Conservation (phyloP, 2,329 filamentous ascomycete species). For the Alternaria arbusti region DNA sequence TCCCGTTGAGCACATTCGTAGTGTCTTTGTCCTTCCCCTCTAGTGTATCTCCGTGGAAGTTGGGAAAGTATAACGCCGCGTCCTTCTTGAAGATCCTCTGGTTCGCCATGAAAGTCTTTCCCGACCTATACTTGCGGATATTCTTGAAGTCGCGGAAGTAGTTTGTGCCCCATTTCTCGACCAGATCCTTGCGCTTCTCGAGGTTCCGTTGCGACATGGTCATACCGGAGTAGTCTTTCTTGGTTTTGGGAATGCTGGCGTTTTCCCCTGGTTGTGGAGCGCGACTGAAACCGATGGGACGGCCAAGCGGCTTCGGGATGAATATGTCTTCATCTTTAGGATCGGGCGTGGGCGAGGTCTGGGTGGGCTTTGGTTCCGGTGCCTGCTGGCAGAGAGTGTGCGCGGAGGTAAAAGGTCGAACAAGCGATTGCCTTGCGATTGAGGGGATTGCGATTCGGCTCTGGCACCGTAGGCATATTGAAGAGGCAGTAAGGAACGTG, state of each 20-base stretch:
- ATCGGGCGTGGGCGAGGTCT: constrained; percentile 11
- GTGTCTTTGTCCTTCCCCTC: constrained; percentile 65
- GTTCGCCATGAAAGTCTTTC: constrained; percentile 90
- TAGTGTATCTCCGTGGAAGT: constrained; percentile 82
- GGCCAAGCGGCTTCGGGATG: constrained; percentile 61
- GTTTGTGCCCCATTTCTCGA: constrained; percentile 77
- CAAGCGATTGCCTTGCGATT: constrained; percentile 15
- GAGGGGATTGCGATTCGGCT: constrained; percentile 11
- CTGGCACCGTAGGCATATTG: constrained; percentile 26
- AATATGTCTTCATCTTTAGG: constrained; percentile 47
- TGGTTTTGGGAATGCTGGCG: constrained; percentile 69
- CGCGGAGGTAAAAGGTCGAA: constrained; percentile 36
- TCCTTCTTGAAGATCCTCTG: constrained; percentile 83
- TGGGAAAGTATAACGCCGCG: constrained; percentile 89
- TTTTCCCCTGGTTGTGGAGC: constrained; percentile 83
- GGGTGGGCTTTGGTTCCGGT: constrained; percentile 14
- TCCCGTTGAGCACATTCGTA: constrained; percentile 74
- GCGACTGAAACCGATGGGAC: constrained; percentile 81
- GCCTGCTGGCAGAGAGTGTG: constrained; percentile 24
- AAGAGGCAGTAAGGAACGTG: constrained; percentile 15
- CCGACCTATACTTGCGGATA: constrained; percentile 74
- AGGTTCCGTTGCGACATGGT: constrained; percentile 63
- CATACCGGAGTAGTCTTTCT: constrained; percentile 41
- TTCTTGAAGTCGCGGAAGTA: constrained; percentile 98
- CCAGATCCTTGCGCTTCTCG: constrained; percentile 74